phyloP scores from a whole-genome alignment of 2,329 filamentous ascomycete genomes.

The Penicillium griseofulvum region DNA sequence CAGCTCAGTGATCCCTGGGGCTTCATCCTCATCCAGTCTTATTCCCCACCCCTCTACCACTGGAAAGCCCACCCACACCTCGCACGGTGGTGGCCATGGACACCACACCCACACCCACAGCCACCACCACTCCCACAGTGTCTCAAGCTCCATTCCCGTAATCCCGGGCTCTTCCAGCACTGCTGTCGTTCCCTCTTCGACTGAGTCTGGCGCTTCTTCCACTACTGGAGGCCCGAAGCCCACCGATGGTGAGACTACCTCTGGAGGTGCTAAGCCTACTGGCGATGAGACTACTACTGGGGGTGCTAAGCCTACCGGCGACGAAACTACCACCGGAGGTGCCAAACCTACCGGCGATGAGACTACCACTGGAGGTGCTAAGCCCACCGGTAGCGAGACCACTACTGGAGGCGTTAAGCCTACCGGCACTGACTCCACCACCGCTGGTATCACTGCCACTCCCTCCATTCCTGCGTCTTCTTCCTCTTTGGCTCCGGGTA shows the following conservation, averaged over 20 bases:
- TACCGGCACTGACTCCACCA: constrained; percentile 10
- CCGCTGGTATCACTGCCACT: constrained; percentile 5
- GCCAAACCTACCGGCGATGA: background rate
- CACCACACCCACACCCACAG: background rate
- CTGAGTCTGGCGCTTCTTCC: constrained; percentile 1
- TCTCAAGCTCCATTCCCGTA: background rate
- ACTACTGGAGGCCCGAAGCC: background rate
- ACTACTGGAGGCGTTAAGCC: constrained; percentile 2
- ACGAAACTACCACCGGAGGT: background rate
- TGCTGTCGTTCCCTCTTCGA: background rate
- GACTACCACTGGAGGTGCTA: background rate
- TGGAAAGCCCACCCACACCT: constrained; percentile 5
- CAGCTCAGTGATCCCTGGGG: background rate
- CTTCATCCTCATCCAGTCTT: background rate
- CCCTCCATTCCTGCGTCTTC: constrained; percentile 15
- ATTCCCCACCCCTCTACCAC: background rate
- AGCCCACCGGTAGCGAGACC: background rate
- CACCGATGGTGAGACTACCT: background rate
- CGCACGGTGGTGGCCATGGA: background rate
- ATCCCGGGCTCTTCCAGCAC: background rate
- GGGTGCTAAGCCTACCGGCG: background rate
- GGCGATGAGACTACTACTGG: background rate
- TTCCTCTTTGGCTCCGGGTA: constrained; percentile 22
- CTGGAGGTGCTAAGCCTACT: background rate
- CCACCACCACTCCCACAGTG: background rate